Percentiles rank a stretch among this genome's conserved stretches.
Conservation (phyloP, 2,329 filamentous ascomycete genomes). For the Decorospora gaudefroyi region DNA sequence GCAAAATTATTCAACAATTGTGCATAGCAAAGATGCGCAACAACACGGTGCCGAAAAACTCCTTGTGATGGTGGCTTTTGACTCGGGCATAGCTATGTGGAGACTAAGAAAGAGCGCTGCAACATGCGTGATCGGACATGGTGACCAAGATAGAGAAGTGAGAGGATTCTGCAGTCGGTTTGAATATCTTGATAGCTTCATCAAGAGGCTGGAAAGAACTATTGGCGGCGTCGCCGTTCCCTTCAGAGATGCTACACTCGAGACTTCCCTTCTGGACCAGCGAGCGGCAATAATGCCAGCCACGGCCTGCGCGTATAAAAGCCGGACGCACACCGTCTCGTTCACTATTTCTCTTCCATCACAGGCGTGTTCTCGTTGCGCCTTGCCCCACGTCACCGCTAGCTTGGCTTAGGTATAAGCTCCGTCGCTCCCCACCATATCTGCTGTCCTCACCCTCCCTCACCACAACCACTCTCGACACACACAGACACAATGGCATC, state of each 20-base stretch:
- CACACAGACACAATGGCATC: slow-evolving; percentile 64
- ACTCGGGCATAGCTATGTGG: slow-evolving; percentile 4
- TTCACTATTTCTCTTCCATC: slow-evolving; percentile 12
- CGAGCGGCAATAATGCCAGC: slow-evolving; percentile 20
- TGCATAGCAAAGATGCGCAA: slow-evolving; percentile 27
- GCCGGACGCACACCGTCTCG: slow-evolving; percentile 18
- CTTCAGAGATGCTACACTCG: slow-evolving; percentile 21
- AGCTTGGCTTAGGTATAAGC: slow-evolving; percentile 33
- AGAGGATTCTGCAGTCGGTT: too few species aligned
- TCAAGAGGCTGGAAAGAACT: slow-evolving; percentile 8
- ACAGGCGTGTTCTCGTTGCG: slow-evolving; percentile 12
- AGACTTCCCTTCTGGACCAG: slow-evolving; percentile 18
- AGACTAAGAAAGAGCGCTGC: neutral
- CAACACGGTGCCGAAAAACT: slow-evolving; percentile 6
- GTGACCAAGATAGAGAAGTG: too few species aligned
- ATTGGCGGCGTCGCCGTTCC: slow-evolving; percentile 19
- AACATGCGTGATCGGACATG: too few species aligned
- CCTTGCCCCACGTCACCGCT: slow-evolving; percentile 31
- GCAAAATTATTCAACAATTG: slow-evolving; percentile 36
- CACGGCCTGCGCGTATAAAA: slow-evolving; percentile 19
- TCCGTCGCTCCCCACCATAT: slow-evolving; percentile 28
- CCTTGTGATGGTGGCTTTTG: slow-evolving; percentile 6
- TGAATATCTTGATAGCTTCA: neutral
- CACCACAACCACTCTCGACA: slow-evolving; percentile 5
- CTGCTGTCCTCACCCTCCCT: slow-evolving; percentile 17